Percentiles rank a stretch among this genome's conserved stretches.
Evolutionary conservation across 202 grass and related monocot genomes (phyloP).

Genomic region (Brachypodium distachyon): DNA sequence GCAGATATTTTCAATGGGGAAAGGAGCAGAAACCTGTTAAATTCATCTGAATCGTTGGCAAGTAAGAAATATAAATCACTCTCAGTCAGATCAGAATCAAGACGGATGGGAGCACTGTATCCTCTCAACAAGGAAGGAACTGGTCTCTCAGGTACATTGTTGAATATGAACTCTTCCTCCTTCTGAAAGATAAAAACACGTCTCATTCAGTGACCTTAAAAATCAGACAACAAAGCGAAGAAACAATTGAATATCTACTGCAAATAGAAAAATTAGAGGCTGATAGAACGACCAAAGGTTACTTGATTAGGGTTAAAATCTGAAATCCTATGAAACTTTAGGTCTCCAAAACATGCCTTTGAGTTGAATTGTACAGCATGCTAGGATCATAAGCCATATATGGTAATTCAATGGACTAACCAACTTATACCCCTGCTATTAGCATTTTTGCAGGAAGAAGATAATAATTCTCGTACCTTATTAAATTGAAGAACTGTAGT

Average conservation of each 20-base stretch:
- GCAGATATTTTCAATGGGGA: not conserved
- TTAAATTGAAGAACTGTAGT: slow-evolving; percentile 85
- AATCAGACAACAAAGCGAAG: not conserved
- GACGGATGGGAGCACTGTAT: slow-evolving; percentile 89
- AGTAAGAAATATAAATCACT: slow-evolving; percentile 90
- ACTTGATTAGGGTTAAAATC: not conserved
- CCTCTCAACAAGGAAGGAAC: slow-evolving; percentile 85
- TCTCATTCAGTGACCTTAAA: slow-evolving; percentile 1
- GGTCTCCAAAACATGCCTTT: not conserved
- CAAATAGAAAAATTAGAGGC: not conserved
- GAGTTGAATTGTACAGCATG: not conserved
- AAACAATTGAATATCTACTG: not conserved
- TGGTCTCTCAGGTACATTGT: slow-evolving; percentile 62
- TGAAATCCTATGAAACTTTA: not conserved
- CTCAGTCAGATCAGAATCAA: slow-evolving; percentile 84
- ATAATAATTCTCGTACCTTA: slow-evolving; percentile 40
- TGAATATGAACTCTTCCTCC: slow-evolving; percentile 84
- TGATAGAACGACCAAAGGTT: not conserved
- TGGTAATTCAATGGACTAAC: not conserved
- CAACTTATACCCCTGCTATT: not conserved
- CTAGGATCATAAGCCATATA: not conserved
- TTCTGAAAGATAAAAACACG: slow-evolving; percentile 61
- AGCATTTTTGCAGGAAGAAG: not conserved
- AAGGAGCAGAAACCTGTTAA: slow-evolving; percentile 62
- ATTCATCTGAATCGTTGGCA: slow-evolving; percentile 97